phyloP scores from a whole-genome alignment of 2,329 filamentous ascomycete genomes.

The Neofusicoccum ribis region DNA sequence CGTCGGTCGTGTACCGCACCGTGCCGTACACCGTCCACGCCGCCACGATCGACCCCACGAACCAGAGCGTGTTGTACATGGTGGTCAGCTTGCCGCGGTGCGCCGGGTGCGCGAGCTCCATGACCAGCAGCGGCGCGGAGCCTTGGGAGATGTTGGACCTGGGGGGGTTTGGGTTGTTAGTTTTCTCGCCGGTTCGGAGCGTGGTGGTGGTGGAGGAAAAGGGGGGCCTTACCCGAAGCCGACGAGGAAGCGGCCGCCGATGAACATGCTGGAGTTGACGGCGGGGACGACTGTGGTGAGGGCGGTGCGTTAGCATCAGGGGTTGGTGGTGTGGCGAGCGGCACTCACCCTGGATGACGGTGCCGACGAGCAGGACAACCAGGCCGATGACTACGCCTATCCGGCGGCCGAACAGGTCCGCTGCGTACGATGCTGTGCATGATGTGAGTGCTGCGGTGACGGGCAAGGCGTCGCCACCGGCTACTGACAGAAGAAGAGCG shows the following conservation, averaged over 20 bases:
- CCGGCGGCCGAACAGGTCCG: conserved; percentile 38
- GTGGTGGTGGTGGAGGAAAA: conserved; percentile 42
- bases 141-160: conserved; percentile 44
- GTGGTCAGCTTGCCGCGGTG: conserved; percentile 63
- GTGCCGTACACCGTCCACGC: conserved; percentile 29
- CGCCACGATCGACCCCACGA: conserved; percentile 43
- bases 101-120: conserved; percentile 63
- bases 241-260: conserved; percentile 62
- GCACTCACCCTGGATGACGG: conserved; percentile 47
- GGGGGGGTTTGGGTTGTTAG: conserved; percentile 22
- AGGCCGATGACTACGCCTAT: conserved; percentile 58
- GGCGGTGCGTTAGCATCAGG: conserved; percentile 28
- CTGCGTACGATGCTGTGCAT: conserved; percentile 3
- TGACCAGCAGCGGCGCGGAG: conserved; percentile 57
- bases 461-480: conserved; percentile 27
- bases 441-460: not conserved
- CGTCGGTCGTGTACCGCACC: conserved; percentile 26
- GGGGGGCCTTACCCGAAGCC: conserved; percentile 51
- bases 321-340: too few species aligned
- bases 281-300: not conserved
- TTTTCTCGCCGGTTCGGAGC: too few species aligned
- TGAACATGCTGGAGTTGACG: conserved; percentile 47
- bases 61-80: conserved; percentile 56
- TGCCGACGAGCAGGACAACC: conserved; percentile 53
- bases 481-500: conserved; percentile 45